These are phyloP conservation scores for Collybia sp. DNA, from an alignment of 768 basidiomycete species.

Conservation along the genomic window DNA sequence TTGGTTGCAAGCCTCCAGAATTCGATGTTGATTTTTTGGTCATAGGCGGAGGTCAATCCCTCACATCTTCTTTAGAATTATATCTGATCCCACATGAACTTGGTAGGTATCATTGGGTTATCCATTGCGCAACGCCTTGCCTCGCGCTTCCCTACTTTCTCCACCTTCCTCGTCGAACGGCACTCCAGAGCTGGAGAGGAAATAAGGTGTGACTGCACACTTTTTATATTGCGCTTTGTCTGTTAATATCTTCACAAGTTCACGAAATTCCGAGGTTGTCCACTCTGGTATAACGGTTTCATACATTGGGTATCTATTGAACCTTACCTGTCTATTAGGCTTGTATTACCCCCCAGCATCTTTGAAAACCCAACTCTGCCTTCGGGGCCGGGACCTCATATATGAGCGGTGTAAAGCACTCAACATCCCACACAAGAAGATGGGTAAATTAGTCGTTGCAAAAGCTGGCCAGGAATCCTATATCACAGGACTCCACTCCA, in stretches of 20 bases:
- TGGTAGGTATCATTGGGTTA: slow-evolving; percentile 74
- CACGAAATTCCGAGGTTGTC: slow-evolving; percentile 92
- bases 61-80: not conserved
- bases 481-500: slow-evolving; percentile 62
- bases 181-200: slow-evolving; percentile 76
- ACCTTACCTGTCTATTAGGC: slow-evolving; percentile 36
- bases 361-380: slow-evolving; percentile 80
- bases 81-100: not conserved
- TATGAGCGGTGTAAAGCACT: slow-evolving; percentile 68
- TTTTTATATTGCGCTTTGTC: not conserved
- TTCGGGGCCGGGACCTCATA: slow-evolving; percentile 80
- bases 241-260: slow-evolving; percentile 38
- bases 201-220: slow-evolving; percentile 51
- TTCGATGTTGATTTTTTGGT: slow-evolving; percentile 77
- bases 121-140: slow-evolving; percentile 78
- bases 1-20: slow-evolving; percentile 61
- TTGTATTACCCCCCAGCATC: slow-evolving; percentile 82
- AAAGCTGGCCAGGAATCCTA: slow-evolving; percentile 61
- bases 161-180: slow-evolving; percentile 80
- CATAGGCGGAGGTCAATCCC: slow-evolving; percentile 72
- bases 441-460: slow-evolving; percentile 90
- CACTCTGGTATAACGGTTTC: slow-evolving; percentile 60
- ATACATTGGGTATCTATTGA: not conserved
- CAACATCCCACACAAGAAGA: slow-evolving; percentile 63
- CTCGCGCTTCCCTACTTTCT: slow-evolving; percentile 56